Base-by-base conservation (phyloP, 1,284 basidiomycete species). In the Microbotryum scabiosae region DNA sequence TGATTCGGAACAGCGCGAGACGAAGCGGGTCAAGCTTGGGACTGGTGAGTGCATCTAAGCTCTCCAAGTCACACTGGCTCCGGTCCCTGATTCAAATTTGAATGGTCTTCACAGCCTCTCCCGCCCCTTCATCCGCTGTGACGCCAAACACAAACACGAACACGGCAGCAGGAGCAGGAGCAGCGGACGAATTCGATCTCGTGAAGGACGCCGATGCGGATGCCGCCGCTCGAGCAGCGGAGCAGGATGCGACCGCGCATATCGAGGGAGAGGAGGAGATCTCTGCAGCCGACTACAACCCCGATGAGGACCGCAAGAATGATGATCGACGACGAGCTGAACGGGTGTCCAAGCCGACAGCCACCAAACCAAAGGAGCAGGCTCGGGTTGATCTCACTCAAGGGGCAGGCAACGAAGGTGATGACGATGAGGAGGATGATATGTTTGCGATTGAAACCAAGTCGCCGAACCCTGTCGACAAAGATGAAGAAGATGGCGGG, bases 261-360 rank as follows among this genome's bases (percentile, higher is more conserved):
- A 66, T 66, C 9, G 78, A 79, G 53, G 81, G 77, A n/a, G 77
- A 77, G 51, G 79, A 78, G 60, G 83, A 85, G 67, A 79, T 93
- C 43, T 88, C 85, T 47, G 92, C 92, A 23, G 92, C 90, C 50
- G 91, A 96, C 76, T 97, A 96, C 76, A 88, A 94, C 75, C 89
- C 90, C 20, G 87, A 85, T 70, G 75, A 85, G 65, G 91, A 93
- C 76, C 82, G 86, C 46, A 80, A 85, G 36, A 86, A 88, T 72
- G 89, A 92, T 67, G 86, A 88, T 66, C 83, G 82, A 66, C 82
- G 85, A 44, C 66, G 56, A 12, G 60, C 54, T 25, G 49, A 47
- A 21, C 50, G 52, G 12, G 36, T 41, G 36, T 16, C 36, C 36
- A 41, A 41, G 16, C 36, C 36, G 16, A 41, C 36, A 18, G 16